These are phyloP conservation scores for Hyphopichia khmerensis DNA, from an alignment of 1,139 yeast species.

Conservation along the genomic window DNA sequence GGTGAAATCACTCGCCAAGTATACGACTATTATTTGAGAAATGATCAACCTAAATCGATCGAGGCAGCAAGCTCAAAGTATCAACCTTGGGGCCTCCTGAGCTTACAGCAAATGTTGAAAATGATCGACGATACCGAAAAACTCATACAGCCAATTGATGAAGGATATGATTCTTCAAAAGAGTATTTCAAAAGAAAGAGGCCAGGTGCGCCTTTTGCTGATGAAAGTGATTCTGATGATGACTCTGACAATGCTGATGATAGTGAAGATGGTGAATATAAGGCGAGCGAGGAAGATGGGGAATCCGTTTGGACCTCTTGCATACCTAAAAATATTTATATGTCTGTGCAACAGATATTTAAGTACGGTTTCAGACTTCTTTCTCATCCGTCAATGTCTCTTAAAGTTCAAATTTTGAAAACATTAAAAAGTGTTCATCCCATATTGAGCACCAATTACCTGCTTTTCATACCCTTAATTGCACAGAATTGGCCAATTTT, in stretches of 20 bases:
- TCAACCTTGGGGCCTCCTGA: conserved; percentile 58
- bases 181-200: conserved; percentile 33
- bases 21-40: conserved; percentile 32
- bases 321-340: conserved; percentile 58
- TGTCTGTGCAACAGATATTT: conserved; percentile 58
- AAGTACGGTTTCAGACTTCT: conserved; percentile 70
- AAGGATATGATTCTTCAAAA: conserved; percentile 26
- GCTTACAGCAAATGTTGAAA: conserved; percentile 35
- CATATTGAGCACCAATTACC: conserved; percentile 59
- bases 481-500: conserved; percentile 67
- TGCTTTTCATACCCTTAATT: conserved; percentile 62
- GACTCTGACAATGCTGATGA: conserved; percentile 28
- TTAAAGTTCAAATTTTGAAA: conserved; percentile 56
- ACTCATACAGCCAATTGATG: conserved; percentile 25
- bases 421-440: conserved; percentile 55
- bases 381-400: conserved; percentile 61
- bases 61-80: conserved; percentile 22
- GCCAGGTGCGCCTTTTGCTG: conserved; percentile 35
- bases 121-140: conserved; percentile 40
- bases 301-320: conserved; percentile 58
- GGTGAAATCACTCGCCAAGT: conserved; percentile 61
- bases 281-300: conserved; percentile 13
- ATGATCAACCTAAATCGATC: conserved; percentile 12
- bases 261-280: conserved; percentile 18
- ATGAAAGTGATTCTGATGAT: conserved; percentile 38